Conservation (phyloP, 768 basidiomycete genomes). For the Agaricus sinodeliciosus region DNA sequence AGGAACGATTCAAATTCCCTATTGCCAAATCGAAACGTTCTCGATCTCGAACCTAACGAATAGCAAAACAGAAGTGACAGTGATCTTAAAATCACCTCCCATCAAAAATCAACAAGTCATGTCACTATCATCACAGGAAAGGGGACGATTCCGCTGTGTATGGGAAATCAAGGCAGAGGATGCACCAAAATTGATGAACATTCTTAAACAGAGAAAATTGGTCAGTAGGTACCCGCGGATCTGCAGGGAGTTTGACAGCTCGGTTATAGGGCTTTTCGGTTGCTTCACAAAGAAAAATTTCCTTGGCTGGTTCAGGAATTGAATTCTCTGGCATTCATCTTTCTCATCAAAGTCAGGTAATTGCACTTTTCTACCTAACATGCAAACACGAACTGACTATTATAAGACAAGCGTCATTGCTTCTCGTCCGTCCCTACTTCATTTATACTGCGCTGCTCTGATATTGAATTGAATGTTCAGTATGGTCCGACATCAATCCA, state of each 20-base stretch:
- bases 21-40: conserved; percentile 22
- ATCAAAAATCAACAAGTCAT: conserved; percentile 22
- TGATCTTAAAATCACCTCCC: conserved; percentile 30
- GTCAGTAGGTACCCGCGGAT: conserved; percentile 24
- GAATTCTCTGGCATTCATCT: conserved; percentile 3
- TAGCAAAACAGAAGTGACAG: conserved; percentile 21
- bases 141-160: conserved; percentile 20
- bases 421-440: not conserved
- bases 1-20: conserved; percentile 46
- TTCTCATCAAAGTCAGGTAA: conserved; percentile 12
- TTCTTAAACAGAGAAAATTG: conserved; percentile 38
- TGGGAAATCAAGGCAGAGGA: conserved; percentile 32
- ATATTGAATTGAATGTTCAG: not conserved
- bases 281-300: conserved; percentile 9
- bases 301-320: conserved; percentile 6
- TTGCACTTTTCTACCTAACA: not conserved
- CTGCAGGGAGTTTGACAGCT: not conserved
- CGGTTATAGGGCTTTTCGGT: conserved; percentile 6
- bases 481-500: conserved; percentile 7
- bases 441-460: not conserved
- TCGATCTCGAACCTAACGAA: conserved; percentile 17
- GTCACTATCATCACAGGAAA: conserved; percentile 5
- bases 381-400: not conserved
- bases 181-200: conserved; percentile 31
- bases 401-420: conserved; percentile 3